Conservation (phyloP, 176 grass and related monocot species). For the Chrysopogon serrulatus region DNA sequence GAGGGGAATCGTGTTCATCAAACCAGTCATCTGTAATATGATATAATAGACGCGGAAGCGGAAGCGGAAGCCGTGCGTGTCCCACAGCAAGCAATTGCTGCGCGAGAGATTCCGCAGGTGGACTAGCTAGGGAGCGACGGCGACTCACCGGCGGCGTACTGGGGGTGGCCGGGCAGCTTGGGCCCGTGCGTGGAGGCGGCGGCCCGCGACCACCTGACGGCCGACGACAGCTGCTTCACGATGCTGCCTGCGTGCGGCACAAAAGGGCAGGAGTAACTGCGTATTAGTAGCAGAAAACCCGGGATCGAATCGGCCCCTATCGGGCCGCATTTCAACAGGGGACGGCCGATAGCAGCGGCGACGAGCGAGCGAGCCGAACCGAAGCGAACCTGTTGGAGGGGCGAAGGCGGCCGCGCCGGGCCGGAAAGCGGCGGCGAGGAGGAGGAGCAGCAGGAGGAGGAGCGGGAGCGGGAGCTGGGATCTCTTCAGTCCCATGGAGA, state of each 20-base stretch:
- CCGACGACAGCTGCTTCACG: conserved; percentile 72
- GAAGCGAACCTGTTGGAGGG: conserved; percentile 34
- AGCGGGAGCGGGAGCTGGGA: conserved; percentile 24
- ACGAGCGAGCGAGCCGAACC: not conserved
- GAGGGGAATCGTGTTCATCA: too few species aligned
- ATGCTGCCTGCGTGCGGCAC: conserved; percentile 53
- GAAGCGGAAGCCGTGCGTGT: not conserved
- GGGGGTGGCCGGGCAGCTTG: conserved; percentile 28
- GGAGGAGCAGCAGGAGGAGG: conserved; percentile 13
- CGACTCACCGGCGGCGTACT: conserved; percentile 48
- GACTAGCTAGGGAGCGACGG: not conserved
- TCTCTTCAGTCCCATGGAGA: conserved; percentile 35
- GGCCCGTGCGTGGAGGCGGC: conserved; percentile 28
- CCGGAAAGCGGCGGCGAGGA: conserved; percentile 22
- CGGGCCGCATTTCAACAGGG: not conserved
- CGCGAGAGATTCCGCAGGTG: not conserved
- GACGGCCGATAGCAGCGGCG: not conserved
- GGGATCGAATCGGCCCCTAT: not conserved
- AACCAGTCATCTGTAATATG: not conserved
- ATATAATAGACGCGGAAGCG: too few species aligned
- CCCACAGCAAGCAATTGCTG: not conserved
- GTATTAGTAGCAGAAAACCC: not conserved
- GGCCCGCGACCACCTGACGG: conserved; percentile 75
- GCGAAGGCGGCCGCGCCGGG: conserved; percentile 33
- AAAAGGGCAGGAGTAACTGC: not conserved